phyloP scores from a whole-genome alignment of 495 filamentous ascomycete genomes.

The Darksidea phi region DNA sequence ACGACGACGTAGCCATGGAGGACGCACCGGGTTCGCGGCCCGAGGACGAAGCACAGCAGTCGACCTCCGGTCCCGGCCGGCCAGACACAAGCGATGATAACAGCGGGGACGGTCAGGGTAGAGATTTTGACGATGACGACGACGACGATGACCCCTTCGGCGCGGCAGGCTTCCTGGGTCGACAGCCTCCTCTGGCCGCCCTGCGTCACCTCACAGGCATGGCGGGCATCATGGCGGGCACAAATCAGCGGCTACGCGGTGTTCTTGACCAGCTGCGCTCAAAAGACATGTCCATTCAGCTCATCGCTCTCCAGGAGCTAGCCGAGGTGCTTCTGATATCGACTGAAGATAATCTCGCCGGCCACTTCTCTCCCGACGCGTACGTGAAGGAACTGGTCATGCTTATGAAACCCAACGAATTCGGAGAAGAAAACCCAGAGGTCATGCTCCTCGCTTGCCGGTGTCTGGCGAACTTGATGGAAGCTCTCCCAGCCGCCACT shows the following conservation, averaged over 20 bases:
- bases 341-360: conserved; percentile 94
- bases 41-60: conserved; percentile 47
- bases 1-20: conserved; percentile 48
- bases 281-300: conserved; percentile 82
- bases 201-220: conserved; percentile 85
- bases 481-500: conserved; percentile 86
- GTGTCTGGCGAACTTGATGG: conserved; percentile 96
- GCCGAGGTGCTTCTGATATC: conserved; percentile 91
- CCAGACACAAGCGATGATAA: conserved; percentile 48
- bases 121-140: conserved; percentile 61
- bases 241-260: conserved; percentile 74
- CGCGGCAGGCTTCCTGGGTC: conserved; percentile 66
- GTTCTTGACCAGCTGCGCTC: conserved; percentile 80
- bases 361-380: conserved; percentile 89
- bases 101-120: conserved; percentile 51
- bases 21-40: conserved; percentile 50
- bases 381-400: conserved; percentile 93
- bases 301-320: conserved; percentile 89
- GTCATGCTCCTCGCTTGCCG: conserved; percentile 97
- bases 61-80: conserved; percentile 44
- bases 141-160: conserved; percentile 82
- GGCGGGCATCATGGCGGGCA: conserved; percentile 62
- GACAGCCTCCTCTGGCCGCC: conserved; percentile 71
- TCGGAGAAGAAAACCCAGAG: conserved; percentile 88
- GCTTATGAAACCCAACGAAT: conserved; percentile 86